Evolutionary conservation across 2,329 filamentous ascomycete species (phyloP).

Genomic region (Aspergillus fijiensis): DNA sequence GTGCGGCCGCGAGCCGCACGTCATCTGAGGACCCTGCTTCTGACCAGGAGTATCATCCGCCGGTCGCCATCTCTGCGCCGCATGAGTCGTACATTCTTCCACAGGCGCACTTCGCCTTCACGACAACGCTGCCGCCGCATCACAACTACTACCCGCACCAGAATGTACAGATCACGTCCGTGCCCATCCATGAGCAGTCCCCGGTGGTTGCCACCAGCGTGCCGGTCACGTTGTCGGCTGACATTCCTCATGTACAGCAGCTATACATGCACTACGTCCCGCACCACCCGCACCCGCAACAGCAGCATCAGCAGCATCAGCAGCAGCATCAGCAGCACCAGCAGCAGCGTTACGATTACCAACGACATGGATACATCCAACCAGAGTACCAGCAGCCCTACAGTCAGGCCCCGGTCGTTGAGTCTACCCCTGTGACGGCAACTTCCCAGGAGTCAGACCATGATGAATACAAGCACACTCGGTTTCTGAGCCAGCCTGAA

Average conservation of each 20-base stretch:
- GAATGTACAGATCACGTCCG: slow-evolving; percentile 32
- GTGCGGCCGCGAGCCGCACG: slow-evolving; percentile 33
- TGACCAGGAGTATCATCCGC: slow-evolving; percentile 37
- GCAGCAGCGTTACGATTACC: slow-evolving; percentile 35
- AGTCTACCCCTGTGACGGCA: slow-evolving; percentile 34
- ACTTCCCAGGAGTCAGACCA: slow-evolving; percentile 23
- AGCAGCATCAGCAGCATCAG: slow-evolving; percentile 30
- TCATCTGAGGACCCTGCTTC: slow-evolving; percentile 39
- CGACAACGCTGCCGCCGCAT: slow-evolving; percentile 34
- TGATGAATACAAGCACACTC: slow-evolving; percentile 35
- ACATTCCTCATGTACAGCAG: slow-evolving; percentile 30
- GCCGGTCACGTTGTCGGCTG: slow-evolving; percentile 31
- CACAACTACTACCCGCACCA: slow-evolving; percentile 38
- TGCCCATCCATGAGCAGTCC: slow-evolving; percentile 31
- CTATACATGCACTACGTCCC: slow-evolving; percentile 37
- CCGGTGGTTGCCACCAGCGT: slow-evolving; percentile 33
- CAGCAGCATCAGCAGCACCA: slow-evolving; percentile 27
- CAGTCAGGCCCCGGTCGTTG: slow-evolving; percentile 28
- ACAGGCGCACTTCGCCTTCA: slow-evolving; percentile 38
- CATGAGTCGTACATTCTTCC: slow-evolving; percentile 38
- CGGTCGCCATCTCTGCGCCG: slow-evolving; percentile 31
- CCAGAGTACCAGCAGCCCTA: slow-evolving; percentile 33
- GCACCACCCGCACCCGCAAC: slow-evolving; percentile 18
- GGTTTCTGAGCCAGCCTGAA: slow-evolving; percentile 39
- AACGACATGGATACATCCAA: slow-evolving; percentile 31